Conservation (phyloP, 306 rosid species). For the Dryas octopetala region DNA sequence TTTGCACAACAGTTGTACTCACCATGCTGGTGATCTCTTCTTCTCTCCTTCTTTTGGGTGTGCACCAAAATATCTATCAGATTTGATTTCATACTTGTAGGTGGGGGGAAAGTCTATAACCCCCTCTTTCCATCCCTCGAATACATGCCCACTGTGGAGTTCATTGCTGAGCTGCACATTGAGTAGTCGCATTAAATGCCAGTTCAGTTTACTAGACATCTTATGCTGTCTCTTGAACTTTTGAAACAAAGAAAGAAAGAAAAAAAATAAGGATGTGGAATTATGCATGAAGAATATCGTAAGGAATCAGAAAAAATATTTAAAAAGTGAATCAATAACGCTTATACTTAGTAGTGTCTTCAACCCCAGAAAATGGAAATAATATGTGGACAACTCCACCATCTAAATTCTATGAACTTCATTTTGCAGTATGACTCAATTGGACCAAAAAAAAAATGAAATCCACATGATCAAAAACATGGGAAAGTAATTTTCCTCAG, state of each 20-base stretch:
- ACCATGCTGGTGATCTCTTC: conserved; percentile 98
- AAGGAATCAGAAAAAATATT: no score
- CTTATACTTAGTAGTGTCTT: no score
- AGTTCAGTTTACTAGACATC: background rate
- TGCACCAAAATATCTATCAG: conserved; percentile 75
- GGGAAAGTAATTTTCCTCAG: no score
- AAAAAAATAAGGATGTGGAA: no score
- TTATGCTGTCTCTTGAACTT: background rate
- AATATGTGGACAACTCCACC: no score
- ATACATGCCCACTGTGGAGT: conserved; percentile 67
- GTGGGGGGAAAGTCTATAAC: conserved; percentile 82
- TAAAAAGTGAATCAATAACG: no score
- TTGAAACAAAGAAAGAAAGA: no score
- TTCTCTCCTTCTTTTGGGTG: conserved; percentile 79
- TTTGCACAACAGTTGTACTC: conserved; percentile 23
- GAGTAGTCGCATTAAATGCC: conserved; percentile 15
- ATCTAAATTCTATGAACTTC: no score
- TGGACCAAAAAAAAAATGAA: no score
- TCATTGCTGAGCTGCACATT: conserved; percentile 69
- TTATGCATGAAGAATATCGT: background rate
- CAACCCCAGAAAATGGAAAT: no score
- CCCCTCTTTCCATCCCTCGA: conserved; percentile 96
- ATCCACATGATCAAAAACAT: no score
- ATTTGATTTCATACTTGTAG: conserved; percentile 76
- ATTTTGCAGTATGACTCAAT: no score